phyloP scores from a whole-genome alignment of 352 stramenopile genomes.

The Phytophthora pisi region DNA sequence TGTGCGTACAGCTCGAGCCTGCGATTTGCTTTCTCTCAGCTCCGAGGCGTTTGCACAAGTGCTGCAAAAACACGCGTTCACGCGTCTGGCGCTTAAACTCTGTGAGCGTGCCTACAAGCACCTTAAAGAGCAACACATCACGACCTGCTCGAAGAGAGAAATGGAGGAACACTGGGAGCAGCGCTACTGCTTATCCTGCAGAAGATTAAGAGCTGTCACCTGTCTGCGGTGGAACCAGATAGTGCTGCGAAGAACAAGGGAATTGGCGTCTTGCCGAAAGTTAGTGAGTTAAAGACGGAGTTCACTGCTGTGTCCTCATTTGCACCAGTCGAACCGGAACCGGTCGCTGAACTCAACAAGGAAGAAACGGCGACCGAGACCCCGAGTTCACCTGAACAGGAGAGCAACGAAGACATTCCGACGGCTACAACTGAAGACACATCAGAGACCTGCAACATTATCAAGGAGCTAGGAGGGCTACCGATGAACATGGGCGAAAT shows the following conservation, averaged over 20 bases:
- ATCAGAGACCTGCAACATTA: background rate
- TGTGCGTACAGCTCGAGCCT: constrained; percentile 30
- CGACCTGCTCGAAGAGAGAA: constrained; percentile 11
- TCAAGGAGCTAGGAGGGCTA: constrained; percentile 3
- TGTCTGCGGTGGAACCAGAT: background rate
- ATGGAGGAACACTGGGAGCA: constrained; percentile 13
- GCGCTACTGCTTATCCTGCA: constrained; percentile 10
- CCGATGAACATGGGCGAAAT: constrained; percentile 15
- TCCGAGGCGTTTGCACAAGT: constrained; percentile 41
- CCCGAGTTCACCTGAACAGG: background rate
- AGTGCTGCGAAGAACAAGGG: background rate
- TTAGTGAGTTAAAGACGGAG: background rate
- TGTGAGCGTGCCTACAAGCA: constrained; percentile 14
- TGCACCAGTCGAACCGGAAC: background rate
- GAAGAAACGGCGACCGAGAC: background rate
- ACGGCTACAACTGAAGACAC: background rate
- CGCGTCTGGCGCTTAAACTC: constrained; percentile 17
- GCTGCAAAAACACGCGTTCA: constrained; percentile 27
- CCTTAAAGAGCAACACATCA: constrained; percentile 5
- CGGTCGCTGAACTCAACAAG: background rate
- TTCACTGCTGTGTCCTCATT: constrained; percentile 1
- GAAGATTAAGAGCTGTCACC: background rate
- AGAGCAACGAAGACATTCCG: background rate
- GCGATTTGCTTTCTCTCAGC: constrained; percentile 30
- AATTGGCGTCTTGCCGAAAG: background rate